Evolutionary conservation across 768 basidiomycete species (phyloP).

Genomic region (Auricularia sp.): DNA sequence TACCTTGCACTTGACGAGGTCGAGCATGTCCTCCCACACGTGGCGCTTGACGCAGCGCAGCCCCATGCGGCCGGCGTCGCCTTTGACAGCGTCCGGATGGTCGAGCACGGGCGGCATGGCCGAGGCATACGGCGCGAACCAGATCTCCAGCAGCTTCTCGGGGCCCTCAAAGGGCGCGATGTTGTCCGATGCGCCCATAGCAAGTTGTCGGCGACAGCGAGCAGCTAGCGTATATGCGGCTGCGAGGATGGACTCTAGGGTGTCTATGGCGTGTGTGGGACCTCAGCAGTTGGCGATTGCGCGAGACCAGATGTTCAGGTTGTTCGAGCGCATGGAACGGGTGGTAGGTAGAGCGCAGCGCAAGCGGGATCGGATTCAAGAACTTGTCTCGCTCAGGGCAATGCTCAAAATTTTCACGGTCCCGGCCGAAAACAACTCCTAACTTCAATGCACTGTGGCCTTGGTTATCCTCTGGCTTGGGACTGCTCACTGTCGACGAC

Average conservation of each 20-base stretch:
- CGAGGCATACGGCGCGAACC: constrained; percentile 79
- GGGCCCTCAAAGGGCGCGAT: constrained; percentile 73
- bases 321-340: background rate
- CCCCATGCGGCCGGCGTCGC: constrained; percentile 44
- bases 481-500: no score
- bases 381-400: background rate
- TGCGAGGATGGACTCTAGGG: background rate
- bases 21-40: constrained; percentile 95
- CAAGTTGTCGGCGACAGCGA: background rate
- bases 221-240: background rate
- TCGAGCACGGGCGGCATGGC: constrained; percentile 31
- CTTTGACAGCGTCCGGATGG: constrained; percentile 21
- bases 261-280: background rate
- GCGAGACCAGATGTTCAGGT: background rate
- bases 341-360: background rate
- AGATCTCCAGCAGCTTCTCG: constrained; percentile 92
- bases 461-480: no score
- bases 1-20: constrained; percentile 93
- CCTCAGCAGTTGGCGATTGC: background rate
- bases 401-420: background rate
- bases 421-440: background rate
- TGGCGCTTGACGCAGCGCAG: constrained; percentile 63
- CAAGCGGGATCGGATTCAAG: background rate
- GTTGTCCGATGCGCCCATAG: background rate
- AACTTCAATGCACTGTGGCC: no score